These are phyloP conservation scores for Nemania sp. DNA, from an alignment of 2,329 filamentous ascomycete species.

Conservation along the genomic window DNA sequence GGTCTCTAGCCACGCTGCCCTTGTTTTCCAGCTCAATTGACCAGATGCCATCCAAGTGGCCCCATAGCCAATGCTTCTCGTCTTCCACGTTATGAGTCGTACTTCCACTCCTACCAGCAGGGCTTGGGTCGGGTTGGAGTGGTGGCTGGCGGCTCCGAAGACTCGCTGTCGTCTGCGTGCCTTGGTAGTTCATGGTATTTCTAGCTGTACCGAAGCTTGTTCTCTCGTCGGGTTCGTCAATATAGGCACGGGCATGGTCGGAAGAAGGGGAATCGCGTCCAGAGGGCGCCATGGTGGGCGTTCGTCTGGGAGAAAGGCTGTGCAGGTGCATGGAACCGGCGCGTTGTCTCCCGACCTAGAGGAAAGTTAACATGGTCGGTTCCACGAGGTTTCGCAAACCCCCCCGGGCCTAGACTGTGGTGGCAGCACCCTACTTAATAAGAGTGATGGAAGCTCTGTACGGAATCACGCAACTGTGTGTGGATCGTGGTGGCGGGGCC, in stretches of 20 bases:
- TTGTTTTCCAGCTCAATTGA: conserved; percentile 86
- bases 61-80: conserved; percentile 64
- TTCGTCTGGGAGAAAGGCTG: conserved; percentile 33
- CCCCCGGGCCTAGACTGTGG: neutral
- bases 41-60: conserved; percentile 61
- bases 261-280: neutral
- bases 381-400: neutral
- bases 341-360: conserved; percentile 58
- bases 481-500: conserved; percentile 22
- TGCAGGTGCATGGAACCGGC: conserved; percentile 56
- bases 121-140: conserved; percentile 39
- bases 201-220: conserved; percentile 56
- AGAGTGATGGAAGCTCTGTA: neutral
- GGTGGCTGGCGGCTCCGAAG: conserved; percentile 40
- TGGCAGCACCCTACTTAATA: neutral
- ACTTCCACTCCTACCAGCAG: conserved; percentile 41
- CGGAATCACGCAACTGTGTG: neutral
- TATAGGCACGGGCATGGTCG: neutral
- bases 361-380: conserved; percentile 12
- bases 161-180: conserved; percentile 49
- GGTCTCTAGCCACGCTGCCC: conserved; percentile 84
- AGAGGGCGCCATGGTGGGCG: conserved; percentile 34
- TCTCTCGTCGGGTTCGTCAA: conserved; percentile 55
- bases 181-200: conserved; percentile 56
- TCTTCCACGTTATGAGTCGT: conserved; percentile 41